Evolutionary conservation across 2,329 filamentous ascomycete species (phyloP), one percentile per base, ranked within the genome.

Genomic region (Seiridium cupressi): DNA sequence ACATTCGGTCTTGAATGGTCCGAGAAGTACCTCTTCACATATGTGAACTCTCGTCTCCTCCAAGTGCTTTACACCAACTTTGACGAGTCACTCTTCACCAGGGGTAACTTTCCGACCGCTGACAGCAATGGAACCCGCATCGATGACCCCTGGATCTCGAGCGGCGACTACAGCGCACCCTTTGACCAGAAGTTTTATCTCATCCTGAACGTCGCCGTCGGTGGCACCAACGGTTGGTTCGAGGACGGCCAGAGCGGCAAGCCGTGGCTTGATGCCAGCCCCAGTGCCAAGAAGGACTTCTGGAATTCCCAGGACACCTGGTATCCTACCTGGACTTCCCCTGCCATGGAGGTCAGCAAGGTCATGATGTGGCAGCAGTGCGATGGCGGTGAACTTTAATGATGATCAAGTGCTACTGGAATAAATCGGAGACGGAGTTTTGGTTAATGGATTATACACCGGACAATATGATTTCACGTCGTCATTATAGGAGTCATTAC

Each of bases 21-120:
- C 56, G 84, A 94, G 67, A 94, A 93, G 74, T 95, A 96, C 73
- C 79, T 95, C 61, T 96, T 94, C 78, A 93, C 90, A 32, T 96
- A 93, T 72, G 83, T 96, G 78, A 89, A 95, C 80, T 89, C 85
- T 51, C 88, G 90, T 10, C 84, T 96, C 26, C 80, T 93, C 35
- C 91, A 94, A 73, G 90, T 94, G 56, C 82, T 92, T 63, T 96
- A 93, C 79, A 88, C 85, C 66, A 90, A 88, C 73, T 93, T 93
- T 69, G 79, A 89, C 66, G 71, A 84, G 67, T 81, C 85, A 8
- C 83, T 93, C 69, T 93, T 87, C 85, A 65, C 85, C 65, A 85
- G 88, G 53, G 90, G 90, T 35, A 76, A 81, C 56, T 93, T 93
- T 72, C 87, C 89, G 4, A 73, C 82, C 18, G 79, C 84, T 18